Evolutionary conservation across 2,329 filamentous ascomycete genomes (phyloP).

Genomic region (Apiospora arundinis): DNA sequence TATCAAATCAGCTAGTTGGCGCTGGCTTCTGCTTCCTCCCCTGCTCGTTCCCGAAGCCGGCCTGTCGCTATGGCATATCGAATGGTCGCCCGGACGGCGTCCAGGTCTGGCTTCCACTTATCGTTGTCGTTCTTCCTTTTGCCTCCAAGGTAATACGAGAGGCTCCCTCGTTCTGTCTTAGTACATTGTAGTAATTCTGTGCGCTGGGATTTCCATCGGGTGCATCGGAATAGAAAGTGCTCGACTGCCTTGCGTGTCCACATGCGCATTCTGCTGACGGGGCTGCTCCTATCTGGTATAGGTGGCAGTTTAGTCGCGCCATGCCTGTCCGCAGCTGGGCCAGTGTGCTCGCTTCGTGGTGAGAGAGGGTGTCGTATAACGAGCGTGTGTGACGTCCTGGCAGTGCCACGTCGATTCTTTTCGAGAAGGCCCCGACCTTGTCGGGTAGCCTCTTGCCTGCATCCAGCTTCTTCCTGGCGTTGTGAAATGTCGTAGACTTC

Average conservation of each 20-base stretch:
- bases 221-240: slow-evolving; percentile 12
- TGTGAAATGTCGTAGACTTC: slow-evolving; percentile 22
- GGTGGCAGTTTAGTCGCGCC: slow-evolving; percentile 13
- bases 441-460: slow-evolving; percentile 7
- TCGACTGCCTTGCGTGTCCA: too few species aligned
- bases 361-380: not conserved
- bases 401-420: not conserved
- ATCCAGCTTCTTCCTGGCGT: not conserved
- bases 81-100: slow-evolving; percentile 7
- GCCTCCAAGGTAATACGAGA: slow-evolving; percentile 3
- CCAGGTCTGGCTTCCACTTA: slow-evolving; percentile 18
- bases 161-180: not conserved
- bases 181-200: not conserved
- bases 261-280: not conserved
- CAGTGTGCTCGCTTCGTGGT: not conserved
- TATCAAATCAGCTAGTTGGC: not conserved
- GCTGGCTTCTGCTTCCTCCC: not conserved
- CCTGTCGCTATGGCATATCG: slow-evolving; percentile 5
- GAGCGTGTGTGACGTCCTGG: not conserved
- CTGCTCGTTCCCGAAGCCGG: not conserved
- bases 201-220: not conserved
- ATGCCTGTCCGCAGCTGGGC: not conserved
- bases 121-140: not conserved
- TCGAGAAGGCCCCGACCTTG: slow-evolving; percentile 5
- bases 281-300: not conserved